phyloP scores from a whole-genome alignment of 441 rosid genomes.

The Pelargonium cotyledonis region DNA sequence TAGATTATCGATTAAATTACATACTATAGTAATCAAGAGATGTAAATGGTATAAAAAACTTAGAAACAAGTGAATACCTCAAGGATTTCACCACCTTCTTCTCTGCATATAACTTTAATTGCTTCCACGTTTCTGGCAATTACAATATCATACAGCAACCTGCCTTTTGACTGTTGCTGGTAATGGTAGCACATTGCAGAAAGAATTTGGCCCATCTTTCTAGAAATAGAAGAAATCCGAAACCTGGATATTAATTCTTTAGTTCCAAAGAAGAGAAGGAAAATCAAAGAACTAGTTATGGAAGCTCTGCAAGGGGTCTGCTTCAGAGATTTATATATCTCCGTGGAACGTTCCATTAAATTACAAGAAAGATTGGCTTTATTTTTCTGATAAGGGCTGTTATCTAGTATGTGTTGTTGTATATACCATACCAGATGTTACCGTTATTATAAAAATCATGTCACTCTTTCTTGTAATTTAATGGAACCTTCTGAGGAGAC shows the following conservation, averaged over 20 bases:
- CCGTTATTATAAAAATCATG: neutral
- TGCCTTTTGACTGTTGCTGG: constrained; percentile 40
- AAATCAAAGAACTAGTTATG: neutral
- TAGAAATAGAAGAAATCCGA: neutral
- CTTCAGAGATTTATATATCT: neutral
- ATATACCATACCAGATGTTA: neutral
- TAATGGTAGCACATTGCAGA: constrained; percentile 31
- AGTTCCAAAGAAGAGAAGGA: neutral
- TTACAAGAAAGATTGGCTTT: neutral
- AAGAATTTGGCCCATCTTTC: constrained; percentile 38
- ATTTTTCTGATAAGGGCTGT: too few species aligned
- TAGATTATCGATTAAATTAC: too few species aligned
- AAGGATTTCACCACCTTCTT: constrained; percentile 30
- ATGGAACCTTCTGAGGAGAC: neutral
- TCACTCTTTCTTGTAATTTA: neutral
- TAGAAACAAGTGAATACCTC: constrained; percentile 34
- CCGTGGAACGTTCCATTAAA: neutral
- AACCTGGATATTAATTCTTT: neutral
- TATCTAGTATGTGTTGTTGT: too few species aligned
- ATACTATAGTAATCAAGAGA: neutral
- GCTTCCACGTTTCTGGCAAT: constrained; percentile 34
- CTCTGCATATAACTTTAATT: constrained; percentile 37
- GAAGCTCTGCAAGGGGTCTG: neutral
- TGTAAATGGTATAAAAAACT: neutral
- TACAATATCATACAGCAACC: constrained; percentile 36